These are phyloP conservation scores for Metschnikowia noctiluminum DNA, from an alignment of 805 yeast genomes.

Conservation along the genomic window DNA sequence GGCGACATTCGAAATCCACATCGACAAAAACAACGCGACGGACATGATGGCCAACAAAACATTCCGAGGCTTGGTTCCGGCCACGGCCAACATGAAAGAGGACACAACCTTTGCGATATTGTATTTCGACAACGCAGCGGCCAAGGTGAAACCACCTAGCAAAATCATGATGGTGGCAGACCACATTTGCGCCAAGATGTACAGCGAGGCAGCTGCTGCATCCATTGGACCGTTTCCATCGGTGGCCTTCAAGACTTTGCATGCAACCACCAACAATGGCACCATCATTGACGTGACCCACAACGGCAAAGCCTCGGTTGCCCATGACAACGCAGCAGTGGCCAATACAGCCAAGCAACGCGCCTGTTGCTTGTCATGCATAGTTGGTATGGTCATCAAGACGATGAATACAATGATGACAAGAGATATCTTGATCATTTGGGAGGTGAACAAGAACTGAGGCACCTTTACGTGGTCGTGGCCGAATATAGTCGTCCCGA, in stretches of 20 bases:
- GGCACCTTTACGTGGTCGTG: constrained; percentile 35
- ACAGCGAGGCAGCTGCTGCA: constrained; percentile 71
- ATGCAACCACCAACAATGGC: constrained; percentile 74
- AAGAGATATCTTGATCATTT: constrained; percentile 38
- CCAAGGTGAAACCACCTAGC: constrained; percentile 91
- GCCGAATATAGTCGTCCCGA: constrained; percentile 24
- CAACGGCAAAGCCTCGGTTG: constrained; percentile 89
- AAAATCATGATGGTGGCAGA: constrained; percentile 86
- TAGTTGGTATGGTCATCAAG: constrained; percentile 28
- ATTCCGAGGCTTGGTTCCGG: constrained; percentile 81
- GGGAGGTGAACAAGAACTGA: constrained; percentile 44
- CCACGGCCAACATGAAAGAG: constrained; percentile 72
- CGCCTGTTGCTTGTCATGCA: constrained; percentile 34
- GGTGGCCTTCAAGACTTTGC: constrained; percentile 61
- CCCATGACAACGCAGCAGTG: constrained; percentile 87
- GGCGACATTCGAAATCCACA: constrained; percentile 97
- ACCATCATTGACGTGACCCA: constrained; percentile 84
- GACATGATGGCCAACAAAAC: constrained; percentile 79
- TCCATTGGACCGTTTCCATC: constrained; percentile 46
- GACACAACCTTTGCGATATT: constrained; percentile 84
- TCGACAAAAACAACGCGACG: constrained; percentile 80
- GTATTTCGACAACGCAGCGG: constrained; percentile 91
- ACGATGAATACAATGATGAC: constrained; percentile 48
- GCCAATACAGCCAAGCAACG: constrained; percentile 73
- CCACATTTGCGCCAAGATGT: constrained; percentile 89